Percentiles rank a stretch among this genome's conserved stretches.
Conservation (phyloP, 805 yeast species). For the Lipomyces yamadae region DNA sequence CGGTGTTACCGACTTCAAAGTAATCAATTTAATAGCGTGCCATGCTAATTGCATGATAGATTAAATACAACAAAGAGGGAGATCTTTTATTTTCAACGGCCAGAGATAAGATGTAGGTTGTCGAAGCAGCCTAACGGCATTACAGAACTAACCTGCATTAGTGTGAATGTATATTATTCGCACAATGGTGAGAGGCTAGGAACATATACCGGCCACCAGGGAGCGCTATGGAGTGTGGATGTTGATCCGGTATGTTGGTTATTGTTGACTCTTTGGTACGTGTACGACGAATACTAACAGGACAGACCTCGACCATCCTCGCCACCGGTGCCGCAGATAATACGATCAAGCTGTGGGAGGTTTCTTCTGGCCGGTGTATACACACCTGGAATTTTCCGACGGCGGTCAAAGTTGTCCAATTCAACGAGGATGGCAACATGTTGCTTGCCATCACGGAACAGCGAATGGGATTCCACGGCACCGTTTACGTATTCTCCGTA, state of each 20-base stretch:
- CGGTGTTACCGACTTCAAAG: not conserved
- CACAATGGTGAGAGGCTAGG: conserved; percentile 97
- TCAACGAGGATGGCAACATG: conserved; percentile 71
- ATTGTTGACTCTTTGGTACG: no score
- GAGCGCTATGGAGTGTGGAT: conserved; percentile 95
- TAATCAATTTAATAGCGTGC: not conserved
- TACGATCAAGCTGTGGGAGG: conserved; percentile 82
- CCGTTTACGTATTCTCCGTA: conserved; percentile 69
- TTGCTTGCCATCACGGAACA: conserved; percentile 83
- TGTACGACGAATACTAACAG: no score
- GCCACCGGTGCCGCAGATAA: conserved; percentile 93
- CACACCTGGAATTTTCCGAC: conserved; percentile 75
- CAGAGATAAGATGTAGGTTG: conserved; percentile 68
- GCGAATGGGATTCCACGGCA: conserved; percentile 87
- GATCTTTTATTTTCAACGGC: conserved; percentile 91
- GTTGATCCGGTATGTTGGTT: conserved; percentile 55
- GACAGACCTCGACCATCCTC: conserved; percentile 60
- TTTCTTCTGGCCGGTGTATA: conserved; percentile 74
- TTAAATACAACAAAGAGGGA: conserved; percentile 93
- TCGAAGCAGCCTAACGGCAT: not conserved
- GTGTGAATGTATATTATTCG: conserved; percentile 75
- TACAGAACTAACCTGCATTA: not conserved
- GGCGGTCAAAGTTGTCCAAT: conserved; percentile 90
- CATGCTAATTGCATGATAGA: conserved; percentile 44
- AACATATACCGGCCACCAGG: conserved; percentile 84